Base-by-base conservation (phyloP, 768 basidiomycete genomes). In the Kwoniella dendrophila region DNA sequence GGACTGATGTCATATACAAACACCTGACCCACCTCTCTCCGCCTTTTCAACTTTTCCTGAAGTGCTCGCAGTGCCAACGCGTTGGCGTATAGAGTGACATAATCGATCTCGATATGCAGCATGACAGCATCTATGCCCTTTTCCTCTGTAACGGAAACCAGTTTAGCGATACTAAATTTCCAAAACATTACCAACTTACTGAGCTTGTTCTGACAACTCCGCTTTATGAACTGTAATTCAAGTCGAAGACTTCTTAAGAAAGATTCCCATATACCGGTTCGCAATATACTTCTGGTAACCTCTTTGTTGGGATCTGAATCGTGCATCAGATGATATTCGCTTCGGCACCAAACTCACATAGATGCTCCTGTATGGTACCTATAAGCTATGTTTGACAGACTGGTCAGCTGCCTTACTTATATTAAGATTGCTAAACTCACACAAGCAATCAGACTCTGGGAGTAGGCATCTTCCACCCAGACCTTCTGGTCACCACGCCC, bases 321-420 rank as follows among this genome's bases (percentile, higher is more conserved):
- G 18, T 14, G 22, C 8, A n/a, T 43, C 7, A 43, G 18, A 14
- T 14, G 41, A 43, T 5, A 43, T 6, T n/a, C 4, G 36, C 4
- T 14, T 18, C 22, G 41, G 16, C 22, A 20, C 4, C 41, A 20
- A 5, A n/a, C 41, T 43, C 41, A 43, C 41, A 43, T n/a, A 43
- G 18, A n/a, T 43, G 41, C 41, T 43, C 41, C 22, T 43, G 41
- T 18, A 43, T 43, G 41, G 41, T 43, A 43, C 41, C 41, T 18
- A 43, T 43, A 4, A 43, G 41, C 41, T 43, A 43, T n/a, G 4
- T n/a, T 7, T 43, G 4, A n/a, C 41, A 18, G 36, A 8, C 8
- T 8, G 18, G 36, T 38, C 36, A 38, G 36, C 8, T 8, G 8
- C 18, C 8, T 8, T 18, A 8, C 36, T 38, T 8, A 18, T 18